phyloP scores from a whole-genome alignment of 1,139 yeast species.

The Suhomyces taliae region DNA sequence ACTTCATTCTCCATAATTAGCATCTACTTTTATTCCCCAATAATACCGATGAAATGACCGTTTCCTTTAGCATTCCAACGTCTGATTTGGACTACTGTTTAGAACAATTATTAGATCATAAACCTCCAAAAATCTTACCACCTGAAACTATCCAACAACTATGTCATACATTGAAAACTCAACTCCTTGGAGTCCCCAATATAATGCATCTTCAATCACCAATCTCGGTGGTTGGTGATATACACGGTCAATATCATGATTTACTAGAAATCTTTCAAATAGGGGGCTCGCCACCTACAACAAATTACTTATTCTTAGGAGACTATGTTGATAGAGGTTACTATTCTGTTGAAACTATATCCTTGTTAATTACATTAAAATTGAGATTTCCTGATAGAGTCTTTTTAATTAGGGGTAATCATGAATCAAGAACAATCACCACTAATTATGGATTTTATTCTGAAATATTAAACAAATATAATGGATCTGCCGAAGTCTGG shows the following conservation, averaged over 20 bases:
- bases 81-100: slow-evolving; percentile 47
- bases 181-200: slow-evolving; percentile 50
- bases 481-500: slow-evolving; percentile 83
- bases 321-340: slow-evolving; percentile 91
- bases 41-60: slow-evolving; percentile 27
- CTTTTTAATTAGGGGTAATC: slow-evolving; percentile 86
- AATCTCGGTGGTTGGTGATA: slow-evolving; percentile 96
- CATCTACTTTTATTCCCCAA: not conserved
- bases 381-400: slow-evolving; percentile 84
- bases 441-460: slow-evolving; percentile 96
- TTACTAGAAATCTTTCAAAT: slow-evolving; percentile 85
- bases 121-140: slow-evolving; percentile 47
- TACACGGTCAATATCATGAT: slow-evolving; percentile 97
- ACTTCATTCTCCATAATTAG: not conserved
- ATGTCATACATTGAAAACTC: slow-evolving; percentile 45
- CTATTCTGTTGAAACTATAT: slow-evolving; percentile 88
- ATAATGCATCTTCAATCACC: slow-evolving; percentile 84
- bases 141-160: slow-evolving; percentile 41
- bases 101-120: slow-evolving; percentile 42
- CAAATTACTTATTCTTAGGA: slow-evolving; percentile 88
- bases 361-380: slow-evolving; percentile 78
- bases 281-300: slow-evolving; percentile 91
- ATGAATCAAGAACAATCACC: slow-evolving; percentile 93
- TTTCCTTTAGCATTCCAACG: slow-evolving; percentile 33
- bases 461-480: slow-evolving; percentile 85